Evolutionary conservation across 2,329 filamentous ascomycete genomes (phyloP).

Genomic region (Neonectria hederae): DNA sequence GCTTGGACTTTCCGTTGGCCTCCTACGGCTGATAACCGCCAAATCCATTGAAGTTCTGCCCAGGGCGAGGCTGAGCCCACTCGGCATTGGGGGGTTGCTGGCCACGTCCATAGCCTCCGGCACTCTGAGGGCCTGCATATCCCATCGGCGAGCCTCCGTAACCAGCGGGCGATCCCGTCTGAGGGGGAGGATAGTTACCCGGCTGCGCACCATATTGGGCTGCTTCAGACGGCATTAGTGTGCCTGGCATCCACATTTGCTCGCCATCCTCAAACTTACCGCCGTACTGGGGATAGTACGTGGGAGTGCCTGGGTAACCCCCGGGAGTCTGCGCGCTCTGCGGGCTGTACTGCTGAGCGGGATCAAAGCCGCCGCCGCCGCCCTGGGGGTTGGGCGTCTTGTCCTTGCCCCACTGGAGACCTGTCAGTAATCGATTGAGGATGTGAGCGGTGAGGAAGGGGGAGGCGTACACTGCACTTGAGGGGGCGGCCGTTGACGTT

Average conservation of each 20-base stretch:
- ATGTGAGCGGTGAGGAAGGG: not conserved
- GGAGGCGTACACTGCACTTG: constrained; percentile 92
- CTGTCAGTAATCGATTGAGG: constrained; percentile 28
- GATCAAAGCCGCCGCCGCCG: constrained; percentile 74
- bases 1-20: constrained; percentile 35
- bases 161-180: constrained; percentile 68
- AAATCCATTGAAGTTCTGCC: constrained; percentile 70
- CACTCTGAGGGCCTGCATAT: constrained; percentile 77
- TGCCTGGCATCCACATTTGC: constrained; percentile 34
- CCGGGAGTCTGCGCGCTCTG: constrained; percentile 77
- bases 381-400: constrained; percentile 80
- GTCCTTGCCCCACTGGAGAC: constrained; percentile 93
- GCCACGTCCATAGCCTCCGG: constrained; percentile 86
- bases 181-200: constrained; percentile 70
- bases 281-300: constrained; percentile 94
- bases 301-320: constrained; percentile 80
- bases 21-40: constrained; percentile 69
- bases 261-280: constrained; percentile 61
- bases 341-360: constrained; percentile 75
- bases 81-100: constrained; percentile 66
- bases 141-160: constrained; percentile 75
- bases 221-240: constrained; percentile 39
- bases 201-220: constrained; percentile 72
- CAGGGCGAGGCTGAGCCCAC: constrained; percentile 62
- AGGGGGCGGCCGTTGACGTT: constrained; percentile 96